These are phyloP conservation scores for Physaria fendleri DNA, from an alignment of 345 rosid species.

Conservation along the genomic window DNA sequence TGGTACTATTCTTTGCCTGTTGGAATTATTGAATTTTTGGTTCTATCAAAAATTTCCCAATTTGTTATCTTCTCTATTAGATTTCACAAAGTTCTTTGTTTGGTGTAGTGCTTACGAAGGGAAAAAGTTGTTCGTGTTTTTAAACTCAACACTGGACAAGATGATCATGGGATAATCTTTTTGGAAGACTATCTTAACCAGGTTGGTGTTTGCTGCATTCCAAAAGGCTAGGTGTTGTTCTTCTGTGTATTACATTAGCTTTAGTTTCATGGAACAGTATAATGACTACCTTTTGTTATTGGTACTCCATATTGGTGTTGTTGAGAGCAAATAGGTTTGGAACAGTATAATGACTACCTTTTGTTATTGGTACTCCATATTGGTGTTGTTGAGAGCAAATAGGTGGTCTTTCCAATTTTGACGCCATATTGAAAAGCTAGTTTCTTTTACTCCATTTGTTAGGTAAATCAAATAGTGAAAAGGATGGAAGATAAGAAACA, in stretches of 20 bases:
- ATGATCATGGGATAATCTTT: slow-evolving; percentile 86
- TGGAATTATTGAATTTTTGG: background rate
- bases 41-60: background rate
- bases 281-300: background rate
- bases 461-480: slow-evolving; percentile 50
- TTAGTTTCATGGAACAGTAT: background rate
- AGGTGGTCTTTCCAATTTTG: background rate
- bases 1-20: background rate
- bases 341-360: background rate
- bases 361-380: background rate
- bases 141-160: slow-evolving; percentile 81
- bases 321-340: background rate
- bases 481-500: slow-evolving; percentile 69
- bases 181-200: slow-evolving; percentile 73
- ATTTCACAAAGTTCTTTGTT: background rate
- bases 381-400: background rate
- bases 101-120: slow-evolving; percentile 61
- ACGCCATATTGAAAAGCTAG: background rate
- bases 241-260: background rate
- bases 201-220: slow-evolving; percentile 34
- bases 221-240: background rate
- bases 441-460: background rate
- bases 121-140: slow-evolving; percentile 68
- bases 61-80: background rate
- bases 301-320: background rate